phyloP scores from a whole-genome alignment of 495 filamentous ascomycete species.

The Zalerion maritima region DNA sequence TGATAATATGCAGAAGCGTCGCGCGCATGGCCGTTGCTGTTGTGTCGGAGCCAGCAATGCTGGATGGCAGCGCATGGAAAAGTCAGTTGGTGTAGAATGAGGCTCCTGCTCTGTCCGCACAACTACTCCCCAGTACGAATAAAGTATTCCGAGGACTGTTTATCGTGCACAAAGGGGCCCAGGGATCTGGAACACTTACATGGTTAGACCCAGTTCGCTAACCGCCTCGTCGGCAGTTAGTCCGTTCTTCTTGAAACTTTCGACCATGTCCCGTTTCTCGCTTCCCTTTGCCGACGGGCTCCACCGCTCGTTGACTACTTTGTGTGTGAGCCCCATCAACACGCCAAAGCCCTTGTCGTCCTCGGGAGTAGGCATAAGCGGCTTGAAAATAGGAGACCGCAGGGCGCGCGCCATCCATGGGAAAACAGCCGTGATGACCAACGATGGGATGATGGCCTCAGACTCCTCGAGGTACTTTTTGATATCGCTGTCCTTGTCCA shows the following conservation, averaged over 20 bases:
- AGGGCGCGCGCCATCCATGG: constrained; percentile 40
- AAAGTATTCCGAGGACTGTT: too few species aligned
- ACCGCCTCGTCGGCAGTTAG: constrained; percentile 17
- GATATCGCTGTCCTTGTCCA: constrained; percentile 42
- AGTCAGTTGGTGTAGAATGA: constrained; percentile 17
- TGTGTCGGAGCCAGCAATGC: constrained; percentile 52
- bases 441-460: constrained; percentile 32
- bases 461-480: constrained; percentile 38
- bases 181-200: too few species aligned
- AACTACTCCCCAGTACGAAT: too few species aligned
- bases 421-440: constrained; percentile 34
- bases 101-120: constrained; percentile 11
- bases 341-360: constrained; percentile 38
- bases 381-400: constrained; percentile 36
- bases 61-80: constrained; percentile 22
- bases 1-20: constrained; percentile 37
- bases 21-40: constrained; percentile 41
- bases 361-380: constrained; percentile 38
- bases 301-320: constrained; percentile 22
- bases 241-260: constrained; percentile 13
- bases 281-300: constrained; percentile 9
- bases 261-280: constrained; percentile 28
- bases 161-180: too few species aligned
- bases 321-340: constrained; percentile 35
- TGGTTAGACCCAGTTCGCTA: constrained; percentile 19